Evolutionary conservation across 1,139 yeast genomes (phyloP).

Genomic region (Suhomyces chickasaworum): DNA sequence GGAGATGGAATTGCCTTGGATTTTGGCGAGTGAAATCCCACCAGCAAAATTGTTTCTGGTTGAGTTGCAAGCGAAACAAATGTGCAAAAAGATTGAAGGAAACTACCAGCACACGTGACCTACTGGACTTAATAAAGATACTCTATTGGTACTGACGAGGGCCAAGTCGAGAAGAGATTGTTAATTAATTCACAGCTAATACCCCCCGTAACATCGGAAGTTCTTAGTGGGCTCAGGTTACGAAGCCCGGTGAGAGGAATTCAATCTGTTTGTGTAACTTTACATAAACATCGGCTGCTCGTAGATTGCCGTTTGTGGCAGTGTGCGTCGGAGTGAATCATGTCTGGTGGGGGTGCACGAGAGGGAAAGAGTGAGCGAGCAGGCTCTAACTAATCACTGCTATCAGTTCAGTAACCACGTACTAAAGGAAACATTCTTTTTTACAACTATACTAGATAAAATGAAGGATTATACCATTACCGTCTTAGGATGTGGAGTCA

Average conservation of each 20-base stretch:
- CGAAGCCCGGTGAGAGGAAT: slow-evolving; percentile 2
- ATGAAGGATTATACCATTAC: slow-evolving; percentile 64
- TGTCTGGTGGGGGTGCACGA: not conserved
- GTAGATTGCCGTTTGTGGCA: slow-evolving; percentile 4
- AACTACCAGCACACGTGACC: not conserved
- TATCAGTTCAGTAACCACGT: not conserved
- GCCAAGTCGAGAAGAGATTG: not conserved
- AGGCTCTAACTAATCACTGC: not conserved
- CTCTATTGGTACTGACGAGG: not conserved
- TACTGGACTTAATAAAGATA: not conserved
- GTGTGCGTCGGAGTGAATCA: not conserved
- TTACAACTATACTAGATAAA: not conserved
- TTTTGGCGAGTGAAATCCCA: not conserved
- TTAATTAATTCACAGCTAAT: not conserved
- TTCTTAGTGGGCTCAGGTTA: slow-evolving; percentile 8
- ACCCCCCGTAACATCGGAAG: slow-evolving; percentile 7
- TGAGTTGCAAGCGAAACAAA: not conserved
- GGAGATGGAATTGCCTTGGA: not conserved
- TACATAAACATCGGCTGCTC: not conserved
- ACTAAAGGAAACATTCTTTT: not conserved
- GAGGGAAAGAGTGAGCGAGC: slow-evolving; percentile 4
- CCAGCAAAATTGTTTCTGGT: not conserved
- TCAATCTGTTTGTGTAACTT: not conserved
- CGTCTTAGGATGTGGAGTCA: slow-evolving; percentile 90
- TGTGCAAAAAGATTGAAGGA: not conserved